Conservation (phyloP, 495 filamentous ascomycete genomes). For the Corynascus novoguineensis region DNA sequence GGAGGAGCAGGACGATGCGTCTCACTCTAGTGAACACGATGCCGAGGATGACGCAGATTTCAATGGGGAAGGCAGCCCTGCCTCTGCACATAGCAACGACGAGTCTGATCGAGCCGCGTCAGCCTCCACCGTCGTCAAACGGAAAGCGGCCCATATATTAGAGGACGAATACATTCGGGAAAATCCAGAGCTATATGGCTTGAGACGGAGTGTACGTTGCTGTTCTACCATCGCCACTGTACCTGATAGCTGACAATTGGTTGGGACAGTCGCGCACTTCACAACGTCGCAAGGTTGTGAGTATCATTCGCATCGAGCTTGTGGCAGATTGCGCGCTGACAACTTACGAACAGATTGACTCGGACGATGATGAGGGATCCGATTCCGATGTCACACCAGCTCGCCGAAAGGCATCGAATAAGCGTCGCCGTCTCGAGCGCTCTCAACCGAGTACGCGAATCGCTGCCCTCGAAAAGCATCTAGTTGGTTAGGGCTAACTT, state of each 20-base stretch:
- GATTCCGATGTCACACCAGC: slow-evolving; percentile 56
- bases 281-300: slow-evolving; percentile 48
- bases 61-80: slow-evolving; percentile 59
- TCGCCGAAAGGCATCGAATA: slow-evolving; percentile 45
- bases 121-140: slow-evolving; percentile 62
- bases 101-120: slow-evolving; percentile 61
- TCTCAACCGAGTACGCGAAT: slow-evolving; percentile 45
- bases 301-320: slow-evolving; percentile 19
- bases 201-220: slow-evolving; percentile 76
- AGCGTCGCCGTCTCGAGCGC: slow-evolving; percentile 46
- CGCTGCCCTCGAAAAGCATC: slow-evolving; percentile 1
- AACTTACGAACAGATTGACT: slow-evolving; percentile 53
- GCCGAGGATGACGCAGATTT: slow-evolving; percentile 78
- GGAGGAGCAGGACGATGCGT: slow-evolving; percentile 29
- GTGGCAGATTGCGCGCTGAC: slow-evolving; percentile 22
- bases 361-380: slow-evolving; percentile 68
- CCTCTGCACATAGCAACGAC: slow-evolving; percentile 44
- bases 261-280: slow-evolving; percentile 43
- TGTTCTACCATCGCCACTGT: slow-evolving; percentile 2
- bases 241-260: slow-evolving; percentile 32
- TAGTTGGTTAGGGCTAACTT: slow-evolving; percentile 22
- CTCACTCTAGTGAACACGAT: slow-evolving; percentile 57
- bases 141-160: slow-evolving; percentile 58
- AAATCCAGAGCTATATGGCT: slow-evolving; percentile 93
- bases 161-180: slow-evolving; percentile 79